Base-by-base conservation (phyloP, 805 yeast genomes). In the Kockiozyma suomiensis region DNA sequence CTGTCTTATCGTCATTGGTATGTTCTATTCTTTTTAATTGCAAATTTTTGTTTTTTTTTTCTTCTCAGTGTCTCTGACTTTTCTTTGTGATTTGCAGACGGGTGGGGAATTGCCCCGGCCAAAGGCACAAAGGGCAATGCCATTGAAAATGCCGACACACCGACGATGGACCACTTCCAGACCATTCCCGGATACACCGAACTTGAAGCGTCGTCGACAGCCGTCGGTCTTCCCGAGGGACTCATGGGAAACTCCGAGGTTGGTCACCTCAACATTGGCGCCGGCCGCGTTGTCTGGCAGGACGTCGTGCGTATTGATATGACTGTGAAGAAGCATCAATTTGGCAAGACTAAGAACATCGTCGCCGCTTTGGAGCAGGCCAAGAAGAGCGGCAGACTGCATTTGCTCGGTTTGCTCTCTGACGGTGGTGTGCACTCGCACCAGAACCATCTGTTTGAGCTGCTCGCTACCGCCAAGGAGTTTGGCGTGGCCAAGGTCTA, bases 211-310 rank as follows among this genome's bases (percentile, higher is more conserved):
- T 64, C 67, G 19, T 64, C 67, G 38, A 51, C 56, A 15, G 61
- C 56, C 38, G 68, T 65, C 37, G 68, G 68, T 23, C 64, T 65
- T 26, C 68, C 68, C 23, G 66, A 65, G 54, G 68, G 68, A n/a
- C 55, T 65, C 13, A 65, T 65, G 68, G 68, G 68, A 26, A 65
- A 65, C 60, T 65, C 68, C 25, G 68, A 65, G 52, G 68, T 65
- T 26, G 68, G 68, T 32, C 68, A 65, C 50, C 58, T 65, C 42
- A 65, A 65, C 61, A 64, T 65, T 45, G 68, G 68, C 28, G 68
- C 68, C 46, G 68, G 68, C 23, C 67, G 68, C 21, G 66, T 65
- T n/a, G 67, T 64, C 49, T 65, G 68, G 68, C 68, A 65, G 61
- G 68, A 65, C 35, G 67, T 65, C 25, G 68, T 65, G 38, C 67